Evolutionary conservation across 441 rosid species (phyloP).

Genomic region (Capsella rubella): DNA sequence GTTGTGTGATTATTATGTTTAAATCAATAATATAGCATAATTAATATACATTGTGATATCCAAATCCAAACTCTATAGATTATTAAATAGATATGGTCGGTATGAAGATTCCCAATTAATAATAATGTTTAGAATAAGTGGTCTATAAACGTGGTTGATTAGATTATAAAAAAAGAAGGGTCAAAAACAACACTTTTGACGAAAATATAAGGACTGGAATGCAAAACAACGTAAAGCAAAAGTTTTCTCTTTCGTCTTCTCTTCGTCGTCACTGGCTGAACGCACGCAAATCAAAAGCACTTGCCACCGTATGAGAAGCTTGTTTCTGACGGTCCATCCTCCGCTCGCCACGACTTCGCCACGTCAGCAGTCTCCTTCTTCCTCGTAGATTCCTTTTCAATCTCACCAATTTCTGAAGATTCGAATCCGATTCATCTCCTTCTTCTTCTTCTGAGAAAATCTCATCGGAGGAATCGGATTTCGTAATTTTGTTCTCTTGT

Average conservation of each 20-base stretch:
- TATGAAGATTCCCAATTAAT: constrained; percentile 5
- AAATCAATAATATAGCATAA: not conserved
- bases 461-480: constrained; percentile 21
- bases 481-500: not conserved
- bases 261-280: constrained; percentile 8
- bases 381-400: constrained; percentile 23
- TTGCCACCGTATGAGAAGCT: constrained; percentile 34
- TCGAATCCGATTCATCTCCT: constrained; percentile 16
- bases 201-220: constrained; percentile 21
- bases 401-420: constrained; percentile 21
- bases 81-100: constrained; percentile 4
- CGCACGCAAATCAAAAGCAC: constrained; percentile 26
- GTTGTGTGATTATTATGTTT: not conserved
- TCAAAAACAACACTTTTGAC: not conserved
- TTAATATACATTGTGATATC: not conserved
- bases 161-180: not conserved
- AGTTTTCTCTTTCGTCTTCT: constrained; percentile 5
- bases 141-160: constrained; percentile 8
- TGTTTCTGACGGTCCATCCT: constrained; percentile 28
- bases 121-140: not conserved
- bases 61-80: not conserved
- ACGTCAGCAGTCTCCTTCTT: constrained; percentile 22
- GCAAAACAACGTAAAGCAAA: not conserved
- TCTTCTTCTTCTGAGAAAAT: not conserved
- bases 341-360: constrained; percentile 34